These are phyloP conservation scores for Fusarium tupiense DNA, from an alignment of 2,329 filamentous ascomycete species.

Conservation along the genomic window DNA sequence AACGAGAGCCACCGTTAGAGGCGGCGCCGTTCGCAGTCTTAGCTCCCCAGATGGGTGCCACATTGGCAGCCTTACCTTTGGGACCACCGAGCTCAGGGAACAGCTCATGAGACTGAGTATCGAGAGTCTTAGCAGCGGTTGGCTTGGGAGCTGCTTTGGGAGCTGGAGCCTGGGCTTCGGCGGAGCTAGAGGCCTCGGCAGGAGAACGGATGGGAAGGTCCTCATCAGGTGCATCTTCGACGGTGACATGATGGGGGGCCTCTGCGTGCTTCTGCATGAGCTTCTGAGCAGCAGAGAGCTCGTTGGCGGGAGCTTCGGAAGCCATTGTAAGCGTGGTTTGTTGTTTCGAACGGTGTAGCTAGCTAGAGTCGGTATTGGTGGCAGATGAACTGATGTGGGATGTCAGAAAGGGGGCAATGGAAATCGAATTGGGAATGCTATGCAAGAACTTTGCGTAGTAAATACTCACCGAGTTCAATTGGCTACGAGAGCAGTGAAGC, in stretches of 20 bases:
- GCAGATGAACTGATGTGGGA: conserved; percentile 10
- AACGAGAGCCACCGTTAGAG: conserved; percentile 66
- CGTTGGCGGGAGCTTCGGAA: conserved; percentile 51
- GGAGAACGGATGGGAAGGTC: conserved; percentile 70
- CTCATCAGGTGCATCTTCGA: conserved; percentile 86
- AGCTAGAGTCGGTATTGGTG: conserved; percentile 11
- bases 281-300: conserved; percentile 67
- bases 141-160: conserved; percentile 76
- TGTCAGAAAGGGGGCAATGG: conserved; percentile 21
- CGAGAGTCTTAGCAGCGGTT: conserved; percentile 66
- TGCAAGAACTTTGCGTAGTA: background rate
- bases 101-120: conserved; percentile 87
- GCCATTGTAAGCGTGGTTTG: conserved; percentile 52
- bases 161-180: conserved; percentile 60
- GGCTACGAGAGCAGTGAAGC: conserved; percentile 39
- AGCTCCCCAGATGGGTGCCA: conserved; percentile 80
- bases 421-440: background rate
- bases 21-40: conserved; percentile 68
- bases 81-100: conserved; percentile 88
- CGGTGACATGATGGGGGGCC: conserved; percentile 67
- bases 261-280: conserved; percentile 71
- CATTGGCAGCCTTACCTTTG: conserved; percentile 73
- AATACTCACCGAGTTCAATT: conserved; percentile 25
- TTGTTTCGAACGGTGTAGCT: conserved; percentile 24
- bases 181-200: conserved; percentile 57